Evolutionary conservation across 495 filamentous ascomycete genomes (phyloP).

Genomic region (Penicillium soppii): DNA sequence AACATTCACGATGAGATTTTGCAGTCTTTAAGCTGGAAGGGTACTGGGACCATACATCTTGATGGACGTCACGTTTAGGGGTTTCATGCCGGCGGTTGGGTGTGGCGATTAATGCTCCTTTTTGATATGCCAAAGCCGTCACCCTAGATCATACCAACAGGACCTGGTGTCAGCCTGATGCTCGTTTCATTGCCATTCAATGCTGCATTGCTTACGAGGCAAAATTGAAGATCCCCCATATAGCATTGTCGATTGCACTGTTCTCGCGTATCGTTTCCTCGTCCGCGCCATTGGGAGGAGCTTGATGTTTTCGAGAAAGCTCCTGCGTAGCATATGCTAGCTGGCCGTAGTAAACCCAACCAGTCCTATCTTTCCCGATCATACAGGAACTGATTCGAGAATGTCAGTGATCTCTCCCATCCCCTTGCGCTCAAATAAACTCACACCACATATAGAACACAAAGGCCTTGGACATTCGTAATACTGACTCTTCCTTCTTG

Average conservation of each 20-base stretch:
- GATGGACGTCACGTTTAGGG: constrained; percentile 15
- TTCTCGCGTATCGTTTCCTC: constrained; percentile 11
- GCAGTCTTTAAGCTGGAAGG: constrained; percentile 20
- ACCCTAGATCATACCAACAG: constrained; percentile 7
- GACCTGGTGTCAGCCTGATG: background rate
- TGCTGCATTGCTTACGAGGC: constrained; percentile 19
- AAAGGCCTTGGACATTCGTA: constrained; percentile 14
- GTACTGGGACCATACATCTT: constrained; percentile 32
- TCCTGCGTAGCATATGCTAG: constrained; percentile 24
- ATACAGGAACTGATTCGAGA: constrained; percentile 22
- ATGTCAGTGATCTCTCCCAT: background rate
- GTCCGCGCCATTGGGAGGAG: constrained; percentile 10
- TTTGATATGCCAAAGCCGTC: constrained; percentile 30
- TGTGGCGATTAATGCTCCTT: constrained; percentile 4
- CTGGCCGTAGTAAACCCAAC: constrained; percentile 30
- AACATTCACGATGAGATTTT: constrained; percentile 25
- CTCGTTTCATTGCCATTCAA: background rate
- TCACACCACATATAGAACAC: constrained; percentile 6
- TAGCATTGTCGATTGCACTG: constrained; percentile 18
- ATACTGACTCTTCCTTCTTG: constrained; percentile 12
- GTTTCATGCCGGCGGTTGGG: constrained; percentile 14
- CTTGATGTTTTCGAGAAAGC: constrained; percentile 12
- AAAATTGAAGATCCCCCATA: constrained; percentile 37
- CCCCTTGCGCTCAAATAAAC: background rate
- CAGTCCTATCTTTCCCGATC: constrained; percentile 32